Evolutionary conservation across 805 yeast species (phyloP), one percentile per base, ranked within the genome.

Genomic region (Candida pini): DNA sequence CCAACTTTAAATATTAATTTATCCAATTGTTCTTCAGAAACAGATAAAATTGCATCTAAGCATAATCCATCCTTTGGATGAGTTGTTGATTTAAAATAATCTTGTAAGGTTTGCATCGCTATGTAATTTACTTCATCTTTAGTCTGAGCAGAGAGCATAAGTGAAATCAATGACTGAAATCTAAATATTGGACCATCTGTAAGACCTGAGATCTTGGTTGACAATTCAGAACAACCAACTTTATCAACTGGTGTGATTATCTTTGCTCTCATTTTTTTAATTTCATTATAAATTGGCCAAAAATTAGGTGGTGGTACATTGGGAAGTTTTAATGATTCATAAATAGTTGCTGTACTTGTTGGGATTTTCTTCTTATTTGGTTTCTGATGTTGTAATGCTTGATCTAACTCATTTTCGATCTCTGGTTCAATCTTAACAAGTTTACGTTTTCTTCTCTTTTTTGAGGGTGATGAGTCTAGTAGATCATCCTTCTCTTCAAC

Each of bases 71-170:
- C 65, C 4, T 53, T 39, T 5, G 26, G 30, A 33, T 40, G 71
- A 18, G 69, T 65, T 10, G 38, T 57, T 45, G n/a, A 47, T 40
- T 34, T 38, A 38, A 47, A 80, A 61, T 44, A 69, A 63, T 24
- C 50, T 47, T 84, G 78, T 43, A 90, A 61, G 20, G 61, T 69
- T 12, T 55, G 54, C 78, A 88, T 81, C 0, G 92, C 94, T 27
- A 69, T 71, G 35, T 69, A 82, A 41, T 86, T 89, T 31, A 80
- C 75, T 54, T 86, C 95, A 56, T 89, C 97, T 52, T 83, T 88
- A 2, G 97, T 89, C 47, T 89, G 97, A 0, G 96, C 73, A 8
- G 95, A 84, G 20, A 89, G 73, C 89, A 89, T 84, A 33, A 89
- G 66, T 3, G 95, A 78, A 0, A 88, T 67, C 22, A 89, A 64